Conservation (phyloP, 352 stramenopile species). For the Globisporangium yorkense region DNA sequence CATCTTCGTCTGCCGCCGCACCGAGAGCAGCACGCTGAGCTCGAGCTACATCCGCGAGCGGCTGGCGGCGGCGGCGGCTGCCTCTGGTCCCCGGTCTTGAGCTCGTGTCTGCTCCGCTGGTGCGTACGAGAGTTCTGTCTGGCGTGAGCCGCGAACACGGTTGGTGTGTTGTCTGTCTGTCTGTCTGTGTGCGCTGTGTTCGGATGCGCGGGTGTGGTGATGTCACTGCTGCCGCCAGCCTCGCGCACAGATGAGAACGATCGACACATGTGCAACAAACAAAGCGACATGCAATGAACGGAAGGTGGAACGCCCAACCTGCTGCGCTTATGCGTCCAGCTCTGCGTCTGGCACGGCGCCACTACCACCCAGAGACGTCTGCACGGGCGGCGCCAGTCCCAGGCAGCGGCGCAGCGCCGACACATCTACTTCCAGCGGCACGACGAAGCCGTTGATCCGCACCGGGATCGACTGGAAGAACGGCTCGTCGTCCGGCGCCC, state of each 20-base stretch:
- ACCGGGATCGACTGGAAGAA: constrained; percentile 61
- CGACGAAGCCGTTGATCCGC: constrained; percentile 66
- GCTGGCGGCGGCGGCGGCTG: constrained; percentile 24
- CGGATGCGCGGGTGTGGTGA: too few species aligned
- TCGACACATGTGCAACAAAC: too few species aligned
- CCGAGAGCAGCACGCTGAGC: constrained; percentile 78
- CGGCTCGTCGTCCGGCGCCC: constrained; percentile 30
- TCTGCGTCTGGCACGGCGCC: constrained; percentile 14
- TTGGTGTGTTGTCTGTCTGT: too few species aligned
- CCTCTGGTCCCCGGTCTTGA: constrained; percentile 2
- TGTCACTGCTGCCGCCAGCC: too few species aligned
- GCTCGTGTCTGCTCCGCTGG: not conserved
- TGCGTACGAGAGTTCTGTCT: not conserved
- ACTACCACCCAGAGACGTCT: constrained; percentile 5
- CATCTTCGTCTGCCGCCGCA: constrained; percentile 77
- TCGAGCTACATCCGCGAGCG: constrained; percentile 76
- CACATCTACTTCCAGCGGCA: constrained; percentile 68
- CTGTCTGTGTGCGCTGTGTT: too few species aligned
- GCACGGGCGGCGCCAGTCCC: constrained; percentile 5
- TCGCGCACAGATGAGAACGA: too few species aligned
- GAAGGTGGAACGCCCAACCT: too few species aligned
- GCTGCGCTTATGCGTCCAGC: constrained; percentile 1
- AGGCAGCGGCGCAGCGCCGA: constrained; percentile 45
- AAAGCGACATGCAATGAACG: too few species aligned
- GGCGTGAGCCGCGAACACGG: not conserved